Evolutionary conservation across 2,329 filamentous ascomycete species (phyloP).

Genomic region (Metarhizium robertsii): DNA sequence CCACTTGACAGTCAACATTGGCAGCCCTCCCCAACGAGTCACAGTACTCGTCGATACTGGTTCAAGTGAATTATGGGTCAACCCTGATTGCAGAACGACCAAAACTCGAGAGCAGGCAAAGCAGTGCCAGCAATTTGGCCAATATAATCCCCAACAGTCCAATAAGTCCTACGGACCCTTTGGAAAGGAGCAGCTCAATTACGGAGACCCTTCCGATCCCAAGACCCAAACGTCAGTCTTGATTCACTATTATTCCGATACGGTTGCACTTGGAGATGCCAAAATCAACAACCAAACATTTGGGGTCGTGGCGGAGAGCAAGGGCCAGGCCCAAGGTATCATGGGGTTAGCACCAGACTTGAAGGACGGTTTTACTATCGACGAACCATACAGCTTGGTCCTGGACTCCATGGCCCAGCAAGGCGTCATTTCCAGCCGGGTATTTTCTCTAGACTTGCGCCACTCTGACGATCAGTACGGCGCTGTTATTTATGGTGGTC

Average conservation of each 20-base stretch:
- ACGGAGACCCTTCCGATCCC: slow-evolving; percentile 28
- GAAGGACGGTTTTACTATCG: slow-evolving; percentile 25
- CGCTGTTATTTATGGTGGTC: slow-evolving; percentile 43
- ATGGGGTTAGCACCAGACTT: slow-evolving; percentile 38
- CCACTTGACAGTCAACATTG: slow-evolving; percentile 28
- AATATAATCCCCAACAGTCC: slow-evolving; percentile 34
- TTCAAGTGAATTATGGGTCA: slow-evolving; percentile 46
- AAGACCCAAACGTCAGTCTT: slow-evolving; percentile 26
- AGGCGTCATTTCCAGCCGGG: slow-evolving; percentile 37
- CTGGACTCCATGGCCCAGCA: slow-evolving; percentile 38
- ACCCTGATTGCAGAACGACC: slow-evolving; percentile 36
- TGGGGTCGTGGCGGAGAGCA: slow-evolving; percentile 34
- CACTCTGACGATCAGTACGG: slow-evolving; percentile 32
- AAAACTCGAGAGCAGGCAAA: slow-evolving; percentile 21
- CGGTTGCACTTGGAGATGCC: slow-evolving; percentile 33
- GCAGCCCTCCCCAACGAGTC: slow-evolving; percentile 31
- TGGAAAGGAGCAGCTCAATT: slow-evolving; percentile 27
- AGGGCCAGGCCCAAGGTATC: slow-evolving; percentile 42
- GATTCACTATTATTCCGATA: slow-evolving; percentile 37
- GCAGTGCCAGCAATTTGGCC: slow-evolving; percentile 31
- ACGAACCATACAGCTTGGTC: slow-evolving; percentile 41
- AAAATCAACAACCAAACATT: slow-evolving; percentile 37
- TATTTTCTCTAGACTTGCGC: slow-evolving; percentile 42
- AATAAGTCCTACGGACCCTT: slow-evolving; percentile 26
- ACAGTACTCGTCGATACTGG: slow-evolving; percentile 42